phyloP scores from a whole-genome alignment of 225 moss, liverwort and hornwort species.

The Ulota crispa region DNA sequence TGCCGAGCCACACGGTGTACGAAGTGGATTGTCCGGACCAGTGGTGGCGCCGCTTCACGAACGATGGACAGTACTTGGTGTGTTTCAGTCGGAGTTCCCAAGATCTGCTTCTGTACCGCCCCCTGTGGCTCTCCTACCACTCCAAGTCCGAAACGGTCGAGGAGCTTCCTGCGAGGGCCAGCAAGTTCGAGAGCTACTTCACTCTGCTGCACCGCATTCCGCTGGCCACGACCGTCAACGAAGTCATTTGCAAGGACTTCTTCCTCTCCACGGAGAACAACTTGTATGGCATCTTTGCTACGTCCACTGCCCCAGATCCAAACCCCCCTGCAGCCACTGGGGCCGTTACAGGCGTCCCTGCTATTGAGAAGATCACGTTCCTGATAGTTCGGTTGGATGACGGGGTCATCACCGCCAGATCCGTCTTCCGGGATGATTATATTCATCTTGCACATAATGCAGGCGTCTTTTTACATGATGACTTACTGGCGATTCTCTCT shows the following conservation, averaged over 20 bases:
- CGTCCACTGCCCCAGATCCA: conserved; percentile 55
- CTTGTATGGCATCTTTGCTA: conserved; percentile 75
- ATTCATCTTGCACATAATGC: conserved; percentile 79
- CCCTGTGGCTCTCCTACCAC: conserved; percentile 64
- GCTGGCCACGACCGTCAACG: conserved; percentile 51
- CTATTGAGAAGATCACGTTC: conserved; percentile 75
- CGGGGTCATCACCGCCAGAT: conserved; percentile 62
- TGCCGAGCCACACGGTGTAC: conserved; percentile 82
- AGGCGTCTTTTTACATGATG: conserved; percentile 85
- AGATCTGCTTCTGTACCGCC: conserved; percentile 75
- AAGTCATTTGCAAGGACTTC: conserved; percentile 85
- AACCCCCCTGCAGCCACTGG: conserved; percentile 27
- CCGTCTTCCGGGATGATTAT: conserved; percentile 72
- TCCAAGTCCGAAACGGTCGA: conserved; percentile 49
- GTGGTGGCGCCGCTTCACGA: conserved; percentile 77
- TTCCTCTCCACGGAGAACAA: conserved; percentile 83
- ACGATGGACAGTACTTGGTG: conserved; percentile 88
- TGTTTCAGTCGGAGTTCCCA: conserved; percentile 71
- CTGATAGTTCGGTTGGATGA: conserved; percentile 70
- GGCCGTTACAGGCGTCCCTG: conserved; percentile 68
- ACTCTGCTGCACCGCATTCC: conserved; percentile 56
- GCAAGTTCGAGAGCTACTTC: conserved; percentile 83
- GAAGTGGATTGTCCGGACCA: conserved; percentile 89
- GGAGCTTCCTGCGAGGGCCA: conserved; percentile 56
- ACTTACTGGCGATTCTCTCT: conserved; percentile 70